A percentile compares a stretch with the other conserved stretches of the same genome.
Conservation (phyloP, 306 rosid species). For the Cotoneaster glaucophyllus region DNA sequence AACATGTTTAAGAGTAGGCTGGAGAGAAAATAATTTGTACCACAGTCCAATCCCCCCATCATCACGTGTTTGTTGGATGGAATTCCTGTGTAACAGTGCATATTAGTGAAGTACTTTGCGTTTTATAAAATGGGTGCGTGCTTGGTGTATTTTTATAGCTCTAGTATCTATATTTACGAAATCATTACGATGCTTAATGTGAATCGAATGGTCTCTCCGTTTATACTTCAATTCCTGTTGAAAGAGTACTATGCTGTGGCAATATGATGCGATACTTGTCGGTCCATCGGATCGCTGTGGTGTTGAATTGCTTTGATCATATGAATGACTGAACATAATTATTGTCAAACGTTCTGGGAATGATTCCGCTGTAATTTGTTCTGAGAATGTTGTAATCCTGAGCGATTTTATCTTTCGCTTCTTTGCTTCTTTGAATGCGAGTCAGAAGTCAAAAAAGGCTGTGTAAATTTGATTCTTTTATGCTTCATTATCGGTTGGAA, state of each 20-base stretch:
- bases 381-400: no score
- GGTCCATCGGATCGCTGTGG: background rate
- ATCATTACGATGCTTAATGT: slow-evolving; percentile 5
- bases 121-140: slow-evolving; percentile 40
- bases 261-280: background rate
- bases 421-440: no score
- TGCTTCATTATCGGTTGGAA: no score
- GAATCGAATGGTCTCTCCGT: background rate
- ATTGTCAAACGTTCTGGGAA: no score
- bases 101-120: slow-evolving; percentile 36
- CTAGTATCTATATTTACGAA: slow-evolving; percentile 21
- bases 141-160: slow-evolving; percentile 43
- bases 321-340: no score
- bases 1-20: slow-evolving; percentile 29
- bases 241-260: background rate
- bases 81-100: slow-evolving; percentile 43
- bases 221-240: background rate
- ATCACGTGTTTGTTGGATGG: slow-evolving; percentile 40
- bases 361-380: no score
- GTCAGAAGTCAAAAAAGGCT: no score
- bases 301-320: no score
- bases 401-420: no score
- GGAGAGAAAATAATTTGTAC: slow-evolving; percentile 50
- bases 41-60: slow-evolving; percentile 37
- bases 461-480: no score